Base-by-base conservation (phyloP, 495 filamentous ascomycete genomes). In the Copromyces sp. region DNA sequence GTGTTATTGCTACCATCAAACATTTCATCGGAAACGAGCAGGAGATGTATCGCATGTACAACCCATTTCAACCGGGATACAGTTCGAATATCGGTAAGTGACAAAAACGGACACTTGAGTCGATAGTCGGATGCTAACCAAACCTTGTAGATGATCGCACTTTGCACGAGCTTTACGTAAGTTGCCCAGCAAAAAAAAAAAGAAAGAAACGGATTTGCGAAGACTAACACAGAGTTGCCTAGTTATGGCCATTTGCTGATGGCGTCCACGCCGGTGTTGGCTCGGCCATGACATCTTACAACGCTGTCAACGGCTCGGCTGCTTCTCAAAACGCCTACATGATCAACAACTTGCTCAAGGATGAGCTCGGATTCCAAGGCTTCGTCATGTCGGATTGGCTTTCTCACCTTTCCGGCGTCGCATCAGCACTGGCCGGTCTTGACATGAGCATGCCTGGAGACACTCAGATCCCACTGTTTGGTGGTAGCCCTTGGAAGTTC, bases 401-500 rank as follows among this genome's bases (percentile, higher is more conserved):
- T 32, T 90, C 90, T 1, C 92, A 94, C 75, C 86, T 90, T n/a
- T 86, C 88, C 4, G 92, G 92, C 0, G 90, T 94, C 9, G 86
- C 82, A 24, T 90, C 89, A 12, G 90, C 92, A 3, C 81, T 94
- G 39, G 88, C 92, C 16, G 93, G 93, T 14, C 86, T 95, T 41
- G 93, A 95, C 77, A 91, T 94, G 89, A 83, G 83, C 47, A 93
- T 93, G 90, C 92, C 92, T 1, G 90, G 91, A 35, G 91, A 87
- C 72, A 83, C 81, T 24, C 76, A 82, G 70, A 85, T 91, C 61
- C 90, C 90, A 0, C 80, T 92, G 3, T 75, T 88, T 38, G 91
- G 92, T 9, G 78, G 83, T 39, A 87, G 85, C 16, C 89, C 90
- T 74, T 94, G 91, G 91, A 89, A 86, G 35, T 87, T 86, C 39